Conservation (phyloP, 2,329 filamentous ascomycete genomes). For the Westerdykella aurantiaca region DNA sequence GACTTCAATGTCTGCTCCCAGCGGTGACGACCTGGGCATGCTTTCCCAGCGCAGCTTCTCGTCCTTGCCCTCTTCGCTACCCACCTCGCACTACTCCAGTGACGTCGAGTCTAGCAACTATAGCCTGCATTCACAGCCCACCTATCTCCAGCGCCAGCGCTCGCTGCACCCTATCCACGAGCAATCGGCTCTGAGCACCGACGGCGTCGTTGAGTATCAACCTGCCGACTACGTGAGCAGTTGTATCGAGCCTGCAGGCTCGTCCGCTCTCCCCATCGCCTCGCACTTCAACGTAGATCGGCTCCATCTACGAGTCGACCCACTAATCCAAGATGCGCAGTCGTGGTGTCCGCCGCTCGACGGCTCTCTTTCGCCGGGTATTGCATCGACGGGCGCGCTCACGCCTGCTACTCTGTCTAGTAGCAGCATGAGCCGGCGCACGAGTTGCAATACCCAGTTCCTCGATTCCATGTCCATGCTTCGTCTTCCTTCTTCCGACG, state of each 20-base stretch:
- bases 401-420: slow-evolving; percentile 36
- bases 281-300: slow-evolving; percentile 12
- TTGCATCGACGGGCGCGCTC: slow-evolving; percentile 33
- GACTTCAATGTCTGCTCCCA: slow-evolving; percentile 23
- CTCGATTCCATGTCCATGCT: slow-evolving; percentile 41
- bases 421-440: slow-evolving; percentile 42
- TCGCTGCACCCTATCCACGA: slow-evolving; percentile 25
- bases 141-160: slow-evolving; percentile 15
- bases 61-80: slow-evolving; percentile 19
- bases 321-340: slow-evolving; percentile 28
- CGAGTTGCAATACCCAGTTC: slow-evolving; percentile 40
- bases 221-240: slow-evolving; percentile 34
- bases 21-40: slow-evolving; percentile 9
- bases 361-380: slow-evolving; percentile 33
- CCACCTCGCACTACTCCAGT: slow-evolving; percentile 18
- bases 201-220: slow-evolving; percentile 30
- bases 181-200: slow-evolving; percentile 8
- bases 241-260: slow-evolving; percentile 21
- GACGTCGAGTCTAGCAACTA: slow-evolving; percentile 26
- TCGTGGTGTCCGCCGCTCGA: slow-evolving; percentile 29
- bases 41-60: slow-evolving; percentile 20
- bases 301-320: slow-evolving; percentile 19
- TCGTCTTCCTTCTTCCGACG: slow-evolving; percentile 40
- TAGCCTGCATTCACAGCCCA: slow-evolving; percentile 24
- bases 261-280: slow-evolving; percentile 17